These are phyloP conservation scores for Misopates orontium DNA, from an alignment of 257 asterid genomes.

Conservation along the genomic window DNA sequence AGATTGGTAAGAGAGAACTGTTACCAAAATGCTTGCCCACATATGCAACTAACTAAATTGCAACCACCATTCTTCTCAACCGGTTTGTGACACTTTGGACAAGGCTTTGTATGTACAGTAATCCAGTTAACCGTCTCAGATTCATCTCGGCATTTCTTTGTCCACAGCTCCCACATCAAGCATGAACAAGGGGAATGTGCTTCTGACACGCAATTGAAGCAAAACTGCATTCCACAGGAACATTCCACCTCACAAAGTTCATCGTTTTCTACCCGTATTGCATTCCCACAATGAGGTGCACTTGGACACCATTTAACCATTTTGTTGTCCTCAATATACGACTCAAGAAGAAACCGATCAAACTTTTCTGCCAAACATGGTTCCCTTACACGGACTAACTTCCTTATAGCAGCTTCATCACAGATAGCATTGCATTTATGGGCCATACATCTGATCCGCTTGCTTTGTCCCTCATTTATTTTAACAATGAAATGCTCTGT, in stretches of 20 bases:
- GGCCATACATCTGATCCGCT: slow-evolving; percentile 96
- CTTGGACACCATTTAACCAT: slow-evolving; percentile 99
- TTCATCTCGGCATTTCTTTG: slow-evolving; percentile 94
- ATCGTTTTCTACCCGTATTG: slow-evolving; percentile 83
- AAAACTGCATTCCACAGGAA: slow-evolving; percentile 89
- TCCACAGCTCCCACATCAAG: slow-evolving; percentile 92
- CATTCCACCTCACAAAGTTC: slow-evolving; percentile 93
- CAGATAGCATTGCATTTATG: slow-evolving; percentile 87
- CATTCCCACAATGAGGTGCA: slow-evolving; percentile 97
- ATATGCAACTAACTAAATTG: slow-evolving; percentile 86
- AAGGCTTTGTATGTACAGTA: slow-evolving; percentile 81
- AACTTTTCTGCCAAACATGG: slow-evolving; percentile 88
- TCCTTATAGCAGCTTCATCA: slow-evolving; percentile 69
- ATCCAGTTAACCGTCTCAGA: slow-evolving; percentile 97
- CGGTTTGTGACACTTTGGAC: slow-evolving; percentile 96
- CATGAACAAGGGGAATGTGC: slow-evolving; percentile 99
- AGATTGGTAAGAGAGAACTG: slow-evolving; percentile 20
- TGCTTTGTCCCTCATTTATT: slow-evolving; percentile 96
- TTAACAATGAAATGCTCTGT: slow-evolving; percentile 94
- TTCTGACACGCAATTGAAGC: slow-evolving; percentile 88
- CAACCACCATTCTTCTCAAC: slow-evolving; percentile 99
- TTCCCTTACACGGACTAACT: slow-evolving; percentile 59
- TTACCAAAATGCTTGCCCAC: slow-evolving; percentile 97
- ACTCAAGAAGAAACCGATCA: slow-evolving; percentile 92
- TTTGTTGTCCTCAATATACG: slow-evolving; percentile 94